Evolutionary conservation across 164 flowering plant species (phyloP), one percentile per base, ranked within the genome.

Genomic region (Stephania japonica): DNA sequence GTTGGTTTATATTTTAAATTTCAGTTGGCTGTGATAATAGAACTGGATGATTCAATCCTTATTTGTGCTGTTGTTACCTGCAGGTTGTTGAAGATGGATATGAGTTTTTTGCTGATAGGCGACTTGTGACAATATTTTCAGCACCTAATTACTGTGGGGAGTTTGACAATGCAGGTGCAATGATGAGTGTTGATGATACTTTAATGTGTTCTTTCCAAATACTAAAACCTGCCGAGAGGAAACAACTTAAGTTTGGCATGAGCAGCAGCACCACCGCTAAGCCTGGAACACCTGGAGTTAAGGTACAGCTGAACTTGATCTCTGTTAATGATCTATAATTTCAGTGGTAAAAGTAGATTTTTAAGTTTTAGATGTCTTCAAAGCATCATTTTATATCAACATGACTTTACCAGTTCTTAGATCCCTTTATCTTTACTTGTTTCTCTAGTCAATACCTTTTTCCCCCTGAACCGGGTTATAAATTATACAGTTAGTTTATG

Each of bases 161-260:
- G 75, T 89, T 90, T 82, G 91, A 92, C 69, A 92, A 92, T 79
- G 90, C 91, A 65, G 95, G 97, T 77, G 96, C 97, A 24, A 90
- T 92, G 97, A 90, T 92, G 96, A 89, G 96, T 79, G 92, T 92
- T 78, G 98, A 90, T 80, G 94, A 90, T 16, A 85, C 89, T 72
- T 76, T 92, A 23, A 90, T 89, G 96, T 90, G 98, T 79, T 90
- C 96, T 50, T 92, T 92, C 77, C 89, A 84, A 78, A 81, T 88
- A 43, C 59, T 89, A 70, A 89, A 88, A 78, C 90, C 94, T 73
- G 82, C 89, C 3, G 94, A 85, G 47, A 89, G 83, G 83, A 89
- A 85, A 73, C 7, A 85, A 73, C 7, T 79, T 42, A 86, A 71
- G 75, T 81, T 82, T 44, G 78, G 21, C 70, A 84, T 81, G 81